Percentiles rank a stretch among this genome's conserved stretches.
phyloP scores from a whole-genome alignment of 2,329 filamentous ascomycete genomes.

The Colletotrichum tanaceti region DNA sequence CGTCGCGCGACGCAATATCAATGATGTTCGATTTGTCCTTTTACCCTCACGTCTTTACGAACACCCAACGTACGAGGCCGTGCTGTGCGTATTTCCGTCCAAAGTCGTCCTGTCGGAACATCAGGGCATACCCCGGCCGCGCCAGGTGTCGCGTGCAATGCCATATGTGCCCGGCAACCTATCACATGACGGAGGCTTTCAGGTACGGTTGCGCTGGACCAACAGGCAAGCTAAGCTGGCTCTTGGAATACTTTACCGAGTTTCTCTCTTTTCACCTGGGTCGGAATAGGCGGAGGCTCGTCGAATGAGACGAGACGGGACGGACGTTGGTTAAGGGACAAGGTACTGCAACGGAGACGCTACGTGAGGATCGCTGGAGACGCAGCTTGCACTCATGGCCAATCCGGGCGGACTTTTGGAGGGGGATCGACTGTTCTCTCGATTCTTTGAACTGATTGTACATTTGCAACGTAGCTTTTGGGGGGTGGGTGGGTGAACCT shows the following conservation, averaged over 20 bases:
- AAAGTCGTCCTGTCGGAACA: constrained; percentile 7
- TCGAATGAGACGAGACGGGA: constrained; percentile 9
- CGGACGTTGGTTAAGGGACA: constrained; percentile 7
- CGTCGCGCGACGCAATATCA: constrained; percentile 2
- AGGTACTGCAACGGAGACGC: constrained; percentile 14
- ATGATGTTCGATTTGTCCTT: neutral
- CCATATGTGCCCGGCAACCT: neutral
- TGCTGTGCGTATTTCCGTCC: constrained; percentile 13
- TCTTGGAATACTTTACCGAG: neutral
- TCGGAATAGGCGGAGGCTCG: neutral
- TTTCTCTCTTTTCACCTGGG: neutral
- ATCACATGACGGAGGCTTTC: constrained; percentile 18
- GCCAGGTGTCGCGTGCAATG: constrained; percentile 13
- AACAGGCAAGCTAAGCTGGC: neutral
- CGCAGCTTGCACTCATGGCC: constrained; percentile 13
- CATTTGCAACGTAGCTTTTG: constrained; percentile 1
- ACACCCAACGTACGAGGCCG: no score
- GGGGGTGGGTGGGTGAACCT: constrained; percentile 1
- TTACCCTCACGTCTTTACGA: neutral
- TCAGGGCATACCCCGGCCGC: constrained; percentile 15
- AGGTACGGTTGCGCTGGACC: neutral
- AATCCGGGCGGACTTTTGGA: constrained; percentile 22
- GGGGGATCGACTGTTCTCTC: neutral
- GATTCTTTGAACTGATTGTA: neutral
- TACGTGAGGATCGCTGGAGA: constrained; percentile 15